These are phyloP conservation scores for Pythium sp. DNA, from an alignment of 352 stramenopile genomes.

Conservation along the genomic window DNA sequence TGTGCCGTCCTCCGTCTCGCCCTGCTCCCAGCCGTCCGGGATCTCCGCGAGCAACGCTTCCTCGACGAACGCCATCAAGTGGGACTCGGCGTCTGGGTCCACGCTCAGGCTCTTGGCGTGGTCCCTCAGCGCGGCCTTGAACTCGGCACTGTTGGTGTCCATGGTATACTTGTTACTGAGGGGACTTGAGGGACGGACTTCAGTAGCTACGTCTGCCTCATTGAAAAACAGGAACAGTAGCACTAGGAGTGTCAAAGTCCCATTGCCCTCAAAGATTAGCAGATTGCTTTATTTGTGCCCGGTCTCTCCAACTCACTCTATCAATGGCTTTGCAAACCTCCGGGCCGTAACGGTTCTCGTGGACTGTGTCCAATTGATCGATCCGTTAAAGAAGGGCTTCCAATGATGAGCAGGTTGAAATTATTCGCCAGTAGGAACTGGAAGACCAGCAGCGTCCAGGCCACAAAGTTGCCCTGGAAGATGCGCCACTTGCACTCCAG, in stretches of 20 bases:
- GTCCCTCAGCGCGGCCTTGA: conserved; percentile 54
- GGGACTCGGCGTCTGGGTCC: conserved; percentile 43
- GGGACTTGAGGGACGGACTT: not conserved
- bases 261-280: too few relatives aligned
- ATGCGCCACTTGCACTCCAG: not conserved
- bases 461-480: not conserved
- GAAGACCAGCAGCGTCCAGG: not conserved
- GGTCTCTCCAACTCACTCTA: too few relatives aligned
- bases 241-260: too few relatives aligned
- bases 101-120: conserved; percentile 60
- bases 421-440: not conserved
- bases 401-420: too few relatives aligned
- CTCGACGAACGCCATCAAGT: conserved; percentile 46
- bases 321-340: too few relatives aligned
- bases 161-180: conserved; percentile 11
- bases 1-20: conserved; percentile 60
- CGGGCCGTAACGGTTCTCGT: too few relatives aligned
- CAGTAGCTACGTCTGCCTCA: not conserved
- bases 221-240: not conserved
- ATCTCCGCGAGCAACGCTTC: conserved; percentile 55
- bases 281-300: too few relatives aligned
- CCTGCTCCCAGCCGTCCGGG: conserved; percentile 54
- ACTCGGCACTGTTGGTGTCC: conserved; percentile 47
- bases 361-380: too few relatives aligned
- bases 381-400: too few relatives aligned